phyloP scores from a whole-genome alignment of 2,329 filamentous ascomycete genomes.

The Colletotrichum ledebouriae region DNA sequence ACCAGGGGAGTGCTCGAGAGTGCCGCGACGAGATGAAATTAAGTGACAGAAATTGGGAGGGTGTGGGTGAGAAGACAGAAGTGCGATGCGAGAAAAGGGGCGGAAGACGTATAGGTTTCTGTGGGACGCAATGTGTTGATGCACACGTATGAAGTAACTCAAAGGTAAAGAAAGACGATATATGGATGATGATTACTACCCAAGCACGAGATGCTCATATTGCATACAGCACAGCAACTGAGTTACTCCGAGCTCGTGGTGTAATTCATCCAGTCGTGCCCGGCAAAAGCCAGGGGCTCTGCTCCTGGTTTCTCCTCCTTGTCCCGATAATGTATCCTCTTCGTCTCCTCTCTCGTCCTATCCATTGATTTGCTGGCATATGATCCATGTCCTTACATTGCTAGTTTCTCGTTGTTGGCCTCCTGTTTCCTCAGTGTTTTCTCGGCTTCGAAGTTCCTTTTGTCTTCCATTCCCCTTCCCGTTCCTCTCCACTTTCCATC shows the following conservation, averaged over 20 bases:
- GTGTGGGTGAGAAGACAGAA: neutral
- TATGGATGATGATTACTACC: too few species aligned
- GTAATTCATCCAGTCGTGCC: conserved; percentile 9
- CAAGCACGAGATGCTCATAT: too few species aligned
- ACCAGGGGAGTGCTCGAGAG: neutral
- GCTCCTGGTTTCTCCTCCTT: conserved; percentile 5
- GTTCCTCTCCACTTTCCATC: neutral
- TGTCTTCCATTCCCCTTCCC: too few species aligned
- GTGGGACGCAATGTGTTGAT: neutral
- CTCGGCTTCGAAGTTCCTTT: too few species aligned
- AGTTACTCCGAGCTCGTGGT: neutral
- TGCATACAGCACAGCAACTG: too few species aligned
- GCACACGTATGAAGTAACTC: too few species aligned
- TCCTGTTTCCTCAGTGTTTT: conserved; percentile 4
- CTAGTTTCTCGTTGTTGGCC: conserved; percentile 12
- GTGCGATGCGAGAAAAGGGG: neutral
- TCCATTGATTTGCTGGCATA: conserved; percentile 16
- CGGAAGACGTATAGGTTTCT: too few species aligned
- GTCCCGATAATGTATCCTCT: conserved; percentile 16
- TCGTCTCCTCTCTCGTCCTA: conserved; percentile 13
- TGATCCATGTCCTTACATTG: conserved; percentile 8
- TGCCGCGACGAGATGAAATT: neutral
- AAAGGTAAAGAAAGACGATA: too few species aligned
- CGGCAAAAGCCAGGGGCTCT: conserved; percentile 10
- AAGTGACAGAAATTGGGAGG: neutral